Percentiles rank a stretch among this genome's conserved stretches.
Evolutionary conservation across 495 filamentous ascomycete species (phyloP).

Genomic region (Podospora anserina): DNA sequence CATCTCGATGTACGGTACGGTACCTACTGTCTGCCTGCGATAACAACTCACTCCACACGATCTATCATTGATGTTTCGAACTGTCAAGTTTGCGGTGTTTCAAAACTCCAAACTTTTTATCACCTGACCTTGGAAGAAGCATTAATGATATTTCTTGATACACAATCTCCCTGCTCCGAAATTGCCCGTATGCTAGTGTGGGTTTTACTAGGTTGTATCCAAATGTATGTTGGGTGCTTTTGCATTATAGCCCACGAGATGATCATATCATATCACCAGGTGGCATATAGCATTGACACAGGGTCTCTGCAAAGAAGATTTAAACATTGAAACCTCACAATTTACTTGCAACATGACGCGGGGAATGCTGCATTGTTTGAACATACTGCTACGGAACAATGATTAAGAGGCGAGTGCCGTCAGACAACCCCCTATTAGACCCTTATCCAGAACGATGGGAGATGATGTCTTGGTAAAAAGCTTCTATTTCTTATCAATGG

Average conservation of each 20-base stretch:
- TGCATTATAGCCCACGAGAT: background rate
- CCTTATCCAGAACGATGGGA: background rate
- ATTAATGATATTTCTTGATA: background rate
- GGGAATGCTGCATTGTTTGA: background rate
- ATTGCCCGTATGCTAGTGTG: background rate
- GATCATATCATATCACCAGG: conserved; percentile 5
- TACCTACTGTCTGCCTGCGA: background rate
- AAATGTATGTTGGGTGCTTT: background rate
- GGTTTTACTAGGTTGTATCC: background rate
- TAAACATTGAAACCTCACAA: background rate
- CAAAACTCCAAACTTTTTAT: background rate
- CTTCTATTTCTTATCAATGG: background rate
- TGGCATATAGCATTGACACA: conserved; percentile 9
- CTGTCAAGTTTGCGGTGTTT: background rate
- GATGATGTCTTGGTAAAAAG: background rate
- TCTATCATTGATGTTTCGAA: background rate
- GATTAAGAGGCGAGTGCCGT: background rate
- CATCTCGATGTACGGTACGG: background rate
- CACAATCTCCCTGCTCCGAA: background rate
- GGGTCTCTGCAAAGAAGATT: background rate
- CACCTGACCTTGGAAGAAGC: background rate
- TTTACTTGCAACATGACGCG: conserved; percentile 7
- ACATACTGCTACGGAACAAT: background rate
- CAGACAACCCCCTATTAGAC: too few species aligned
- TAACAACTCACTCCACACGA: background rate